Conservation (phyloP, 2,329 filamentous ascomycete genomes). For the Fusarium papillatum region DNA sequence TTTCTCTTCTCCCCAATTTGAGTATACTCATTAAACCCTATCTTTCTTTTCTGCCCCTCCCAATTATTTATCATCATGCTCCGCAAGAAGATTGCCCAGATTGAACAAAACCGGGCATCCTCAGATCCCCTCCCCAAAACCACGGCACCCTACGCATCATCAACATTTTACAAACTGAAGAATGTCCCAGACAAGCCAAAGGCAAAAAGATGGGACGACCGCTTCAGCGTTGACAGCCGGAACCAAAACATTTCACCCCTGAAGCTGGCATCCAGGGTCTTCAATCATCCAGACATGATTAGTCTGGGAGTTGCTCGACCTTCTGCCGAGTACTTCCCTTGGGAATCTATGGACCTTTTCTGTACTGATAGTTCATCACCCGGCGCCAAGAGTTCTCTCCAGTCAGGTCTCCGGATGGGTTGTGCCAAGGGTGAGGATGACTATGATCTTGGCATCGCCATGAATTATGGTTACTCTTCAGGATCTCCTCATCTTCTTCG, state of each 20-base stretch:
- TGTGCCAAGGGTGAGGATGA: conserved; percentile 22
- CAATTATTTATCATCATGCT: conserved; percentile 50
- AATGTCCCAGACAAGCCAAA: not conserved
- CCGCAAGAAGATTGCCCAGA: conserved; percentile 11
- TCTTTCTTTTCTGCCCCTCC: not conserved
- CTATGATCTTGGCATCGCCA: conserved; percentile 60
- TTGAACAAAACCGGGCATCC: conserved; percentile 10
- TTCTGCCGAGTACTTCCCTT: not conserved
- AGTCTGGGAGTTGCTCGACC: not conserved
- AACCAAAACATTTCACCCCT: not conserved
- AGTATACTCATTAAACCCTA: not conserved
- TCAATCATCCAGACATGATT: not conserved
- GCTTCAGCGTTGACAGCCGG: not conserved
- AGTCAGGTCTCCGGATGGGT: not conserved
- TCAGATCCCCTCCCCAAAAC: conserved; percentile 17
- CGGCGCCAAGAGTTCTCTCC: not conserved
- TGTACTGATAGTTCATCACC: not conserved
- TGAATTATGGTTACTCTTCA: conserved; percentile 82
- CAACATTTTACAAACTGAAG: not conserved
- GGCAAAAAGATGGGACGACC: not conserved
- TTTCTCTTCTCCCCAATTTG: not conserved
- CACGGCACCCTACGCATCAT: conserved; percentile 10
- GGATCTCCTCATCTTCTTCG: conserved; percentile 80
- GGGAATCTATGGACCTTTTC: not conserved
- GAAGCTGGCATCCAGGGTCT: not conserved